Evolutionary conservation across 2,329 filamentous ascomycete genomes (phyloP), one percentile per base, ranked within the genome.

Genomic region (Fusarium irregulare): DNA sequence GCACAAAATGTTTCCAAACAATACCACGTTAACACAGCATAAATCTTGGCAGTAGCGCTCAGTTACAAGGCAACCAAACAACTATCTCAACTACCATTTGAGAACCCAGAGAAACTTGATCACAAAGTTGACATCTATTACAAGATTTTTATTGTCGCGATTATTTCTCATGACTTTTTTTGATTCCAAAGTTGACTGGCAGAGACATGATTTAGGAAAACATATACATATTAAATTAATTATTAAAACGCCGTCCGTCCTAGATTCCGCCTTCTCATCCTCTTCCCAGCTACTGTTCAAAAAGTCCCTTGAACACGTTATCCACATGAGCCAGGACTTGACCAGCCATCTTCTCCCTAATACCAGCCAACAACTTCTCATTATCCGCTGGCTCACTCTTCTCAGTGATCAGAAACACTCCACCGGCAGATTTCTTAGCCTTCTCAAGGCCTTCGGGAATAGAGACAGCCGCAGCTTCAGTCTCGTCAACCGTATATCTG

Each of bases 311-410:
- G 18, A 62, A 69, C 0, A 58, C 14, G 1, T 44, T 34, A 7
- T 66, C 40, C 2, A 69, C 56, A 23, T 71, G 60, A 6, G 47
- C 32, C 11, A 11, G 47, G 0, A 71, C 68, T 28, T 50, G 56
- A 0, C 44, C 46, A 1, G 40, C 32, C 42, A 51, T 56, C 16
- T 30, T 66, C 2, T 56, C 44, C 10, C 68, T 54, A 9, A 66
- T 25, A 0, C 48, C 53, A 6, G 18, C 60, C 16, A 73, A 16
- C 2, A 73, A 60, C 16, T 71, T 71, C 7, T 71, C 70, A 25
- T 61, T 72, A 12, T 68, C 60, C 4, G 45, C 60, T 11, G 56
- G 37, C 2, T 73, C 66, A 10, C 70, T 71, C 60, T 71, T 73
- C 0, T 51, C 53, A 20, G 70, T 47, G 3, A 71, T 27, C 45